Conservation (phyloP, 495 filamentous ascomycete species). For the Paragyromitra xinjiangensis region DNA sequence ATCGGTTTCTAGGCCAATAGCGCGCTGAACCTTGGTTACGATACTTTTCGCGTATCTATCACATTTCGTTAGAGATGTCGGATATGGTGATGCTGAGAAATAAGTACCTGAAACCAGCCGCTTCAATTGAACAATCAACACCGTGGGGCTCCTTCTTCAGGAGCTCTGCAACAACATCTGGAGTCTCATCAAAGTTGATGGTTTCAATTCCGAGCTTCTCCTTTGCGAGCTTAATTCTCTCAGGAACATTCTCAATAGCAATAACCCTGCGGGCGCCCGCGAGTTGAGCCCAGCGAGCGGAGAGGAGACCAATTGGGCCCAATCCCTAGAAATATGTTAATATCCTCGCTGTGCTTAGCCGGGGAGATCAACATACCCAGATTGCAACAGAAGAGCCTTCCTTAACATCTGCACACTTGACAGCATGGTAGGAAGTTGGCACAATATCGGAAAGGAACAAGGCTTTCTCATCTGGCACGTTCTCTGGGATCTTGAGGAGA, state of each 20-base stretch:
- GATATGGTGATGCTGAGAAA: too few relatives aligned
- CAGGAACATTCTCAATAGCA: slow-evolving; percentile 71
- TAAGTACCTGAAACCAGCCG: slow-evolving; percentile 35
- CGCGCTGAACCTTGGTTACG: slow-evolving; percentile 78
- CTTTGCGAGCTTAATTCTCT: slow-evolving; percentile 72
- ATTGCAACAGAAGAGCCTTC: slow-evolving; percentile 82
- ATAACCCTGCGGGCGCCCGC: slow-evolving; percentile 81
- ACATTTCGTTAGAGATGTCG: neutral
- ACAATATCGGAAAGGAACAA: slow-evolving; percentile 85
- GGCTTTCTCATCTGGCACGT: slow-evolving; percentile 86
- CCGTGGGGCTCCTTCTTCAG: slow-evolving; percentile 76
- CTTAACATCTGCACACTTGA: slow-evolving; percentile 84
- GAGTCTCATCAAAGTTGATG: slow-evolving; percentile 67
- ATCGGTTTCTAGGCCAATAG: slow-evolving; percentile 81
- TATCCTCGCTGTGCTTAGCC: neutral
- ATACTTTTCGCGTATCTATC: slow-evolving; percentile 71
- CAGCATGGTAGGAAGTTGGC: slow-evolving; percentile 78
- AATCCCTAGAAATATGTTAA: slow-evolving; percentile 24
- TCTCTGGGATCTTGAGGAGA: slow-evolving; percentile 78
- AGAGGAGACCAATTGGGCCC: slow-evolving; percentile 79
- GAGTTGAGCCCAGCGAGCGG: slow-evolving; percentile 72
- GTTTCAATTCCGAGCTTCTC: slow-evolving; percentile 68
- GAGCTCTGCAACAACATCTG: slow-evolving; percentile 73
- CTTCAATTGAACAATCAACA: slow-evolving; percentile 79
- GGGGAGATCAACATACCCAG: slow-evolving; percentile 69